Conservation (phyloP, 2,329 filamentous ascomycete genomes). For the Colletotrichum spaethianum region DNA sequence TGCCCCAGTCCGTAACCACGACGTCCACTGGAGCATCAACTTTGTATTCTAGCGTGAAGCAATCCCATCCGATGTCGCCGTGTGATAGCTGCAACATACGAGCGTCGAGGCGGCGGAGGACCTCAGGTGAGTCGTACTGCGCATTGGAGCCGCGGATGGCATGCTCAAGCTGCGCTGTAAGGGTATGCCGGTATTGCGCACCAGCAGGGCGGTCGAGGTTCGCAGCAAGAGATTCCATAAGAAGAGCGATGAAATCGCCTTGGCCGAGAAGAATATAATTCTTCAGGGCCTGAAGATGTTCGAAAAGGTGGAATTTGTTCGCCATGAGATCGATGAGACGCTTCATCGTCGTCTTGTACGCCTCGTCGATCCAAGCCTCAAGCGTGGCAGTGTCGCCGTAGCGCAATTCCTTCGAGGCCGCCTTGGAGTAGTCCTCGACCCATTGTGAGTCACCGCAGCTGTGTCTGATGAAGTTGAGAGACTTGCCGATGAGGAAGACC, state of each 20-base stretch:
- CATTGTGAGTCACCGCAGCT: slow-evolving; percentile 94
- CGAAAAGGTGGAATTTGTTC: slow-evolving; percentile 93
- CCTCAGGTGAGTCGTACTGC: slow-evolving; percentile 93
- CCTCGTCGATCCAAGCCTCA: slow-evolving; percentile 94
- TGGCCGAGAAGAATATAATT: slow-evolving; percentile 95
- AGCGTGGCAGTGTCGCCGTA: slow-evolving; percentile 95
- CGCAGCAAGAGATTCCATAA: slow-evolving; percentile 95
- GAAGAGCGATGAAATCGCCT: slow-evolving; percentile 94
- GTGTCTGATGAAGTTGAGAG: slow-evolving; percentile 97
- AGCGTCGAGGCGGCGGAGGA: slow-evolving; percentile 92
- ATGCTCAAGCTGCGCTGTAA: slow-evolving; percentile 98
- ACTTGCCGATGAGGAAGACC: slow-evolving; percentile 97
- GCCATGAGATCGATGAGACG: slow-evolving; percentile 94
- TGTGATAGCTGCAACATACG: slow-evolving; percentile 97
- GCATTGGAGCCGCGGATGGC: slow-evolving; percentile 97
- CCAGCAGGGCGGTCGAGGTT: slow-evolving; percentile 97
- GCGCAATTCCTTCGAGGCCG: slow-evolving; percentile 88
- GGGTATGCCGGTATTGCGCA: slow-evolving; percentile 94
- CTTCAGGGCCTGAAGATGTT: slow-evolving; percentile 92
- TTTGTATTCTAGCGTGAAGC: slow-evolving; percentile 98
- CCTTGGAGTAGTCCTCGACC: slow-evolving; percentile 96
- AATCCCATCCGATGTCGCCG: slow-evolving; percentile 98
- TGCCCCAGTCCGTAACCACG: slow-evolving; percentile 95
- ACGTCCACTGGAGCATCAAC: slow-evolving; percentile 97
- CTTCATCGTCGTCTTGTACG: slow-evolving; percentile 98